These are phyloP conservation scores for Hyphodiscus hymeniophilus DNA, from an alignment of 495 filamentous ascomycete genomes.

Conservation along the genomic window DNA sequence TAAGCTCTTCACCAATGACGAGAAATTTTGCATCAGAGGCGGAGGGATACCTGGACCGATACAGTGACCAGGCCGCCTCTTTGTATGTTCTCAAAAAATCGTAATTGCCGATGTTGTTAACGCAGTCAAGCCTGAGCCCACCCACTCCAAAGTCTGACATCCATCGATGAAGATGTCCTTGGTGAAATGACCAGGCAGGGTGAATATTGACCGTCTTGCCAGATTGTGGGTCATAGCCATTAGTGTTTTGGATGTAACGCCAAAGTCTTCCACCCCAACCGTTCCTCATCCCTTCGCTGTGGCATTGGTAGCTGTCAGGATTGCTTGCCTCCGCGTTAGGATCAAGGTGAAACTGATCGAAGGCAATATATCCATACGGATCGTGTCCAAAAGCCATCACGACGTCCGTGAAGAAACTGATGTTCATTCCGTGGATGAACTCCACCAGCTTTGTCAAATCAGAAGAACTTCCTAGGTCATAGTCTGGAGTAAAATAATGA, in stretches of 20 bases:
- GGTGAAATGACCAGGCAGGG: conserved; percentile 25
- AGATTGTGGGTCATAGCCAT: conserved; percentile 21
- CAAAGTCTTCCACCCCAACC: conserved; percentile 23
- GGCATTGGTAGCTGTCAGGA: conserved; percentile 25
- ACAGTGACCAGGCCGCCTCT: conserved; percentile 23
- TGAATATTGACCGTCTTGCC: conserved; percentile 13
- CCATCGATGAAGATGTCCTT: conserved; percentile 24
- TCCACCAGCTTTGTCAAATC: conserved; percentile 20
- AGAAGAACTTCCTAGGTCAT: conserved; percentile 22
- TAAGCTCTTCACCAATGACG: conserved; percentile 28
- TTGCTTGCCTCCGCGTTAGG: conserved; percentile 15
- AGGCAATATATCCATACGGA: conserved; percentile 24
- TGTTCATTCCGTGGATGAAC: conserved; percentile 17
- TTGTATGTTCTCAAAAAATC: conserved; percentile 26
- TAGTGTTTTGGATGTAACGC: conserved; percentile 19
- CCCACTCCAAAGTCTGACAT: conserved; percentile 27
- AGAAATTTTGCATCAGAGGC: conserved; percentile 22
- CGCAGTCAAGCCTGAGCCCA: conserved; percentile 26
- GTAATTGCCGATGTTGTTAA: conserved; percentile 28
- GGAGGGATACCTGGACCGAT: conserved; percentile 10
- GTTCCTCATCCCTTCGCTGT: conserved; percentile 12
- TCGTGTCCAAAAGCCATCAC: conserved; percentile 28
- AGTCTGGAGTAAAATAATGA: conserved; percentile 26
- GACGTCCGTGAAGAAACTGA: conserved; percentile 26
- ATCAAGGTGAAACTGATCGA: conserved; percentile 21